Conservation (phyloP, 179 eudicot species). For the Heliamphora pulchella region DNA sequence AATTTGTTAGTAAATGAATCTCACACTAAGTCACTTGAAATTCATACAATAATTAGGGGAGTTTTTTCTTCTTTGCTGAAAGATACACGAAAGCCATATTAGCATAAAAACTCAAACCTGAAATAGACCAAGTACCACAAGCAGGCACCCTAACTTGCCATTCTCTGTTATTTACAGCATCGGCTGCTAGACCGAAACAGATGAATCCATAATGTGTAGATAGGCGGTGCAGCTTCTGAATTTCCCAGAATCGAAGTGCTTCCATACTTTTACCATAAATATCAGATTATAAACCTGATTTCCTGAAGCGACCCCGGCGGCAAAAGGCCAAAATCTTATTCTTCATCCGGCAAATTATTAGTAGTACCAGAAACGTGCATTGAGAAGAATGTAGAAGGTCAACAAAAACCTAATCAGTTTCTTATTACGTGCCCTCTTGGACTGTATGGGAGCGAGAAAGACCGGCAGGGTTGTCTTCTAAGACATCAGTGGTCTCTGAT, state of each 20-base stretch:
- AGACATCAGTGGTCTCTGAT: constrained; percentile 20
- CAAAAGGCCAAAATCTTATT: background rate
- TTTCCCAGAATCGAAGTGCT: background rate
- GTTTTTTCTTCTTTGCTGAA: background rate
- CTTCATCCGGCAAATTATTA: background rate
- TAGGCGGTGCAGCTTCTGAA: background rate
- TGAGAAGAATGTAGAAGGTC: background rate
- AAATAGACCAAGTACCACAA: background rate
- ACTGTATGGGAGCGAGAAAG: constrained; percentile 27
- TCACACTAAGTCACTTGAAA: too few species aligned
- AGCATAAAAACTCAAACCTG: background rate
- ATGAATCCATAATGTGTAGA: background rate
- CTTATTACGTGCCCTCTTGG: constrained; percentile 30
- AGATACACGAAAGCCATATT: background rate
- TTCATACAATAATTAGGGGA: too few species aligned
- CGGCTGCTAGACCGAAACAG: background rate
- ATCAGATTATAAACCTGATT: background rate
- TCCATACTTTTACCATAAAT: background rate
- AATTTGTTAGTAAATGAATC: too few species aligned
- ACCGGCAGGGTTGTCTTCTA: constrained; percentile 41
- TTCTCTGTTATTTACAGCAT: background rate
- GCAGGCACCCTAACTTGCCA: background rate
- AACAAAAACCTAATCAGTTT: background rate
- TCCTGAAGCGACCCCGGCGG: background rate
- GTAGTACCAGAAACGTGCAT: background rate